Conservation (phyloP, 441 rosid genomes). For the Gossypium davidsonii region DNA sequence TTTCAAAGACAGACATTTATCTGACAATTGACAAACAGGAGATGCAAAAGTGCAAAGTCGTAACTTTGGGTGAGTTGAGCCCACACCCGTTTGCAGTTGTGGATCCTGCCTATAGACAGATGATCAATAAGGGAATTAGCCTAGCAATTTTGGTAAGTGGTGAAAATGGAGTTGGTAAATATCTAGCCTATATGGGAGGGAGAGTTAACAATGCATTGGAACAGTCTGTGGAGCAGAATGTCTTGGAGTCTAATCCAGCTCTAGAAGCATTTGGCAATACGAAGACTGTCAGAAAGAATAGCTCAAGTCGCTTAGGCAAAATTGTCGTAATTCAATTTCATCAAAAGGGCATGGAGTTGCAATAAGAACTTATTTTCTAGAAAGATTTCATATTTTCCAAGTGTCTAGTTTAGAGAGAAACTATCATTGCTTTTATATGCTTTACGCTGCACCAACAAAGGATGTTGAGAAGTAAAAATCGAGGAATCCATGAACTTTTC, state of each 20-base stretch:
- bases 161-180: constrained; percentile 76
- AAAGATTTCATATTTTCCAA: constrained; percentile 69
- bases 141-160: constrained; percentile 71
- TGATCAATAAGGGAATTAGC: constrained; percentile 63
- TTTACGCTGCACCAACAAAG: constrained; percentile 70
- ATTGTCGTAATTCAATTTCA: constrained; percentile 69
- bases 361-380: constrained; percentile 62
- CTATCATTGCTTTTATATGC: constrained; percentile 77
- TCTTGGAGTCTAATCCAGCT: constrained; percentile 71
- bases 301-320: constrained; percentile 76
- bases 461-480: constrained; percentile 67
- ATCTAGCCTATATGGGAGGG: constrained; percentile 71
- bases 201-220: constrained; percentile 42
- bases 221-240: constrained; percentile 64
- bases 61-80: constrained; percentile 53
- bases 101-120: constrained; percentile 63
- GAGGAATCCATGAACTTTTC: constrained; percentile 70
- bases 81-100: constrained; percentile 79
- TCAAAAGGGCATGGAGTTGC: constrained; percentile 59
- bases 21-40: constrained; percentile 31
- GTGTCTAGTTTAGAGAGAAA: constrained; percentile 79
- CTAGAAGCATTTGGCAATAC: constrained; percentile 80
- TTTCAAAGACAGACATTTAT: constrained; percentile 54
- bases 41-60: constrained; percentile 52
- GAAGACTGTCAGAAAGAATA: constrained; percentile 64